Evolutionary conservation across 805 yeast species (phyloP).

Genomic region (Yamadazyma takamatsuzukensis): DNA sequence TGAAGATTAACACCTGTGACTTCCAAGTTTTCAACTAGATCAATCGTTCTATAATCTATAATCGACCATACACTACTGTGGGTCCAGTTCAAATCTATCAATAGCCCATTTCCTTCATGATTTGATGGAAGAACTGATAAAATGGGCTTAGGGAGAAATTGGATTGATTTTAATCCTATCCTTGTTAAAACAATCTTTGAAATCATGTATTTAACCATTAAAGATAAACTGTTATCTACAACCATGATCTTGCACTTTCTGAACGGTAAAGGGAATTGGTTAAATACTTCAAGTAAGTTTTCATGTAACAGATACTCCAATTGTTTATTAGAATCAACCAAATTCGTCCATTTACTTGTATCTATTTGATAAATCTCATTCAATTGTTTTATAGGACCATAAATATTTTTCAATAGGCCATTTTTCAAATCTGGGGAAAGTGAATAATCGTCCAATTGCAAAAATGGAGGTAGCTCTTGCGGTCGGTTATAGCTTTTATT

Average conservation of each 20-base stretch:
- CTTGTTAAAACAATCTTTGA: conserved; percentile 18
- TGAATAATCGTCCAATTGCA: conserved; percentile 18
- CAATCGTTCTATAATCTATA: conserved; percentile 21
- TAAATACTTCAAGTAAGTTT: conserved; percentile 13
- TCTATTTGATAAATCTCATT: conserved; percentile 6
- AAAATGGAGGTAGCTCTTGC: conserved; percentile 15
- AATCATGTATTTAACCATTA: conserved; percentile 13
- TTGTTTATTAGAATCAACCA: background rate
- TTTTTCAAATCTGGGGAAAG: conserved; percentile 15
- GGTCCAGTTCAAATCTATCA: conserved; percentile 29
- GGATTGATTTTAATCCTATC: conserved; percentile 21
- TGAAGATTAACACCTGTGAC: conserved; percentile 11
- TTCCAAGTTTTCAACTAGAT: conserved; percentile 4
- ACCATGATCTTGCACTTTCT: conserved; percentile 19
- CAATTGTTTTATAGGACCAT: background rate
- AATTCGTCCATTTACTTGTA: conserved; percentile 9
- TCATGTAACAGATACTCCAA: conserved; percentile 9
- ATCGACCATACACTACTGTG: conserved; percentile 15
- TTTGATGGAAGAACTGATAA: conserved; percentile 20
- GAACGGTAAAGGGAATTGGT: conserved; percentile 15
- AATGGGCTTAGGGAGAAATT: conserved; percentile 17
- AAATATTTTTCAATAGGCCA: conserved; percentile 1
- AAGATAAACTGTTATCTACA: conserved; percentile 12
- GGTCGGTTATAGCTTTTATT: conserved; percentile 1
- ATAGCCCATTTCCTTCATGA: conserved; percentile 21